Evolutionary conservation across 2,329 filamentous ascomycete species (phyloP).

Genomic region (Tolypocladium cylindrosporum): DNA sequence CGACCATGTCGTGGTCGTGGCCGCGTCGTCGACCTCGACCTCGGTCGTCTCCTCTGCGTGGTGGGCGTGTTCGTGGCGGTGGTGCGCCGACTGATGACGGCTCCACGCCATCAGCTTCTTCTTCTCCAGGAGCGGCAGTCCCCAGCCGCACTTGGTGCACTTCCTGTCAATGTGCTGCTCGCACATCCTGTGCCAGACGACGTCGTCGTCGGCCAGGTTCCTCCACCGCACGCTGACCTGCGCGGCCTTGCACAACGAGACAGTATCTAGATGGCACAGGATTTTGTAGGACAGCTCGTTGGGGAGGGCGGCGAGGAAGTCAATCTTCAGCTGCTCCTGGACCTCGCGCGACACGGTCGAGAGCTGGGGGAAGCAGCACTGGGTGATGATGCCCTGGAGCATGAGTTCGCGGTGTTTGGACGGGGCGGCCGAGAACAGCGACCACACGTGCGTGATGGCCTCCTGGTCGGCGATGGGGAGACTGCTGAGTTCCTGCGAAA

Average conservation of each 20-base stretch:
- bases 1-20: conserved; percentile 7
- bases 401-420: conserved; percentile 91
- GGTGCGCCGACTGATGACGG: conserved; percentile 49
- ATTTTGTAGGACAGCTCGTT: conserved; percentile 90
- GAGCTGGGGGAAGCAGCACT: conserved; percentile 95
- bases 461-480: conserved; percentile 81
- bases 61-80: conserved; percentile 4
- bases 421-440: conserved; percentile 89
- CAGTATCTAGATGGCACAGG: conserved; percentile 83
- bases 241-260: conserved; percentile 88
- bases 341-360: conserved; percentile 87
- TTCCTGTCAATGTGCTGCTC: conserved; percentile 93
- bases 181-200: conserved; percentile 96
- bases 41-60: conserved; percentile 13
- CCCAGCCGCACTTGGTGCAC: conserved; percentile 93
- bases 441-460: conserved; percentile 96
- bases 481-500: conserved; percentile 61
- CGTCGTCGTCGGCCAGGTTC: conserved; percentile 86
- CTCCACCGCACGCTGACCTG: conserved; percentile 89
- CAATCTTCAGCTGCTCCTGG: conserved; percentile 91
- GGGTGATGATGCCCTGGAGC: conserved; percentile 89
- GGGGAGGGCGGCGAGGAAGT: conserved; percentile 84
- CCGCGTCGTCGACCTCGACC: conserved; percentile 8
- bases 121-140: conserved; percentile 77
- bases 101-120: conserved; percentile 83